A percentile compares a stretch with the other conserved stretches of the same genome.
These are phyloP conservation scores for Paramecium primaurelia DNA, from an alignment of 73 alveolate genomes.

Conservation along the genomic window DNA sequence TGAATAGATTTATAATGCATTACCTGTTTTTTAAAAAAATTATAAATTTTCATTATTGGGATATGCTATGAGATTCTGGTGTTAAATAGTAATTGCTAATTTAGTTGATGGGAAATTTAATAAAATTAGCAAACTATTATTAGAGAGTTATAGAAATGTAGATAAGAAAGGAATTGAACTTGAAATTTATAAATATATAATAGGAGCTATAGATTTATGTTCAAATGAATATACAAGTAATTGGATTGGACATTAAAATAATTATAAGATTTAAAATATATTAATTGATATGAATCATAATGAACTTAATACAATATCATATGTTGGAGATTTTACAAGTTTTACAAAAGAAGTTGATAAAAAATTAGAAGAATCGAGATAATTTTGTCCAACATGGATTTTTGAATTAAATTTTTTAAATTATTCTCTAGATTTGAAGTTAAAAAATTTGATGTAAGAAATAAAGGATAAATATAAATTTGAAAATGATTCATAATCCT, in stretches of 20 bases:
- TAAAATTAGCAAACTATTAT: not conserved
- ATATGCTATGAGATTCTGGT: not conserved
- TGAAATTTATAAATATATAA: not conserved
- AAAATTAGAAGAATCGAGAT: not conserved
- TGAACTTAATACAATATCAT: not conserved
- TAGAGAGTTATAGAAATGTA: not conserved
- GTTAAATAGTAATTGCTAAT: not conserved
- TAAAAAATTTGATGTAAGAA: not conserved
- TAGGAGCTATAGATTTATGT: not conserved
- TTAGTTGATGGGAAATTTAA: not conserved
- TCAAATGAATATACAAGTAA: not conserved
- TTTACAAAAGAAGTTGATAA: not conserved
- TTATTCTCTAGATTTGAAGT: not conserved
- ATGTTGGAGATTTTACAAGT: not conserved
- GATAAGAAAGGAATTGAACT: not conserved
- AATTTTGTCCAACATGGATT: not conserved
- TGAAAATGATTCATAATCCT: not conserved
- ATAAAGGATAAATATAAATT: not conserved
- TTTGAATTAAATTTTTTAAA: not conserved
- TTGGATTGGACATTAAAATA: not conserved
- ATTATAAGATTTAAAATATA: not conserved
- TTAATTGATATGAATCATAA: not conserved
- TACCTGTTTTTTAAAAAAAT: not conserved
- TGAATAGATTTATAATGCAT: not conserved
- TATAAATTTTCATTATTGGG: not conserved